A percentile compares a stretch with the other conserved stretches of the same genome.
Evolutionary conservation across 176 grass and related monocot species (phyloP).

Genomic region (Poa annua): DNA sequence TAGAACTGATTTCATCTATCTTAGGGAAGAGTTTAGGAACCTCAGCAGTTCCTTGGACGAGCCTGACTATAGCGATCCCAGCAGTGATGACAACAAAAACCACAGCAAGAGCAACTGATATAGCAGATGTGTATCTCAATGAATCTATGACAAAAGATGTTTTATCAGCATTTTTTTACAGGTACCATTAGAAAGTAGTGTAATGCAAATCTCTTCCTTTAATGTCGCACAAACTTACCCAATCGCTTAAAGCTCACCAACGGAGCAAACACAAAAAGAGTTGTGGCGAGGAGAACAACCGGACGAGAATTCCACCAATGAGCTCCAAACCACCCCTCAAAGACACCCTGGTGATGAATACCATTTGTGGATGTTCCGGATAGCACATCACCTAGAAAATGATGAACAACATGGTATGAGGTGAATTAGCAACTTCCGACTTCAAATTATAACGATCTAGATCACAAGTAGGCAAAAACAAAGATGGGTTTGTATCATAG

Average conservation of each 20-base stretch:
- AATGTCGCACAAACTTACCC: conserved; percentile 54
- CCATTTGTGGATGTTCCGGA: conserved; percentile 90
- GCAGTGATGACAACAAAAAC: conserved; percentile 80
- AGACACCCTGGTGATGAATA: conserved; percentile 71
- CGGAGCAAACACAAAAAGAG: conserved; percentile 79
- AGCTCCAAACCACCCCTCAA: conserved; percentile 93
- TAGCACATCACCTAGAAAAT: conserved; percentile 75
- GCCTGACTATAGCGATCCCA: conserved; percentile 73
- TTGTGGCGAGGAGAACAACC: conserved; percentile 70
- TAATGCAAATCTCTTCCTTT: background rate
- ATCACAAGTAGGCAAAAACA: conserved; percentile 22
- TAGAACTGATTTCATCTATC: conserved; percentile 56
- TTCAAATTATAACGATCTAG: background rate
- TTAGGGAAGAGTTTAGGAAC: conserved; percentile 76
- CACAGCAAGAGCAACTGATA: conserved; percentile 86
- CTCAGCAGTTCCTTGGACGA: conserved; percentile 62
- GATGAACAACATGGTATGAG: background rate
- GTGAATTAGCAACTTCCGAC: background rate
- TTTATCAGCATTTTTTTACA: conserved; percentile 23
- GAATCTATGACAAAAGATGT: conserved; percentile 62
- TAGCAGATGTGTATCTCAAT: conserved; percentile 81
- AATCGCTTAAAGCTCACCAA: conserved; percentile 82
- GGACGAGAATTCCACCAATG: conserved; percentile 75
- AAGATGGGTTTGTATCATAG: conserved; percentile 11
- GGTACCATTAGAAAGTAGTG: background rate